Evolutionary conservation across 306 rosid genomes (phyloP), one percentile per base, ranked within the genome.

Genomic region (Carpinus viminea): DNA sequence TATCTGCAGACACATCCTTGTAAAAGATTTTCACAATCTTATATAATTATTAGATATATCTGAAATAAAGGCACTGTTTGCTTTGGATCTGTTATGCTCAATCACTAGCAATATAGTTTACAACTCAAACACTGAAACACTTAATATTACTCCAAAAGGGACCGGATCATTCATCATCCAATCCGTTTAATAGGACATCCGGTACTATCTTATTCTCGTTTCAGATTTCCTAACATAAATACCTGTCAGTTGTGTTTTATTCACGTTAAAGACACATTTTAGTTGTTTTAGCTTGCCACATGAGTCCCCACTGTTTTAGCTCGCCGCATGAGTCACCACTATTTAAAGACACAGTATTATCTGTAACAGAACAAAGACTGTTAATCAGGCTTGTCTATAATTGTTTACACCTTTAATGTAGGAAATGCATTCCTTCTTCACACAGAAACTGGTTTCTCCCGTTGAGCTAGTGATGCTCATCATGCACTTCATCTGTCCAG

Each of bases 41-140:
- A 76, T 20, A 38, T 20, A 38, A 18, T 59, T 52, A 16, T 52
- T 52, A 28, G 45, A 56, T 45, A 13, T 48, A 68, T 47, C 60
- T 26, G 55, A 66, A 50, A 55, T 70, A 47, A 79, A 70, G 74
- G 76, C 8, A 56, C 52, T 73, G 65, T 54, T 71, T 79, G 26
- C 72, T 43, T 59, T 72, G 61, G 75, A 52, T 18, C 83, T 20
- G 36, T 31, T 41, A 70, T 36, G 68, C 46, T 47, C 34, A 78
- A 53, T 70, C 41, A 46, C 26, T 9, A 16, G 66, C 13, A 18
- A 38, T 34, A 45, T 66, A 55, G 21, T 54, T 36, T 41, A 34
- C 36, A 24, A 52, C 36, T 3, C 12, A 11, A 50, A 46, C 53
- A 21, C 38, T 34, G 53, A 56, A 16, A 60, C 71, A 43, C 20